Evolutionary conservation across 371 early-diverging fungal genomes (phyloP).

Genomic region (Mortierella sp.): DNA sequence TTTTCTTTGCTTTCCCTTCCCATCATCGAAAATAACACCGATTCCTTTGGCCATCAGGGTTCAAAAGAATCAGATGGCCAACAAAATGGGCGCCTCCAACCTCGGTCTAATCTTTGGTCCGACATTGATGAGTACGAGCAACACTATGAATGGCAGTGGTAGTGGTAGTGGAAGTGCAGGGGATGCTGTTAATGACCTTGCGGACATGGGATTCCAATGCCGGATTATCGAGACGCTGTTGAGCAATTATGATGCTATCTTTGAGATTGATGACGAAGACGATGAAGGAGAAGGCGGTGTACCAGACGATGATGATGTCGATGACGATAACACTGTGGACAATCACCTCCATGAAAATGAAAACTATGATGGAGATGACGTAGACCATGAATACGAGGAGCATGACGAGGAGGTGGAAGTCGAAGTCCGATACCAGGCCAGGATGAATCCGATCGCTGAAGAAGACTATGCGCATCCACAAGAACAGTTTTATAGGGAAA

Average conservation of each 20-base stretch:
- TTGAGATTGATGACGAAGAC: conserved; percentile 64
- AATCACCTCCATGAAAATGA: conserved; percentile 1
- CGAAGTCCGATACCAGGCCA: conserved; percentile 1
- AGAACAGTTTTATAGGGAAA: too few relatives aligned
- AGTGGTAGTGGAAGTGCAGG: conserved; percentile 27
- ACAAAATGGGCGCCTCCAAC: conserved; percentile 89
- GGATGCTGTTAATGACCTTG: conserved; percentile 51
- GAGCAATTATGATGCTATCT: conserved; percentile 67
- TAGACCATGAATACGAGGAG: not conserved
- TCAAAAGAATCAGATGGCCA: conserved; percentile 76
- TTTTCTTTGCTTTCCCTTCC: conserved; percentile 5
- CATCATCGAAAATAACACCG: conserved; percentile 4
- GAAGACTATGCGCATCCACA: not conserved
- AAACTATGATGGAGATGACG: not conserved
- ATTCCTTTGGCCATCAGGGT: too few relatives aligned
- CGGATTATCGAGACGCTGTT: conserved; percentile 70
- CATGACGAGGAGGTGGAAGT: conserved; percentile 2
- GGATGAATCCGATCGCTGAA: not conserved
- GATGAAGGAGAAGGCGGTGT: conserved; percentile 15
- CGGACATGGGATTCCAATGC: conserved; percentile 68
- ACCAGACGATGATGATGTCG: not conserved
- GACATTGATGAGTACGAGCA: conserved; percentile 76
- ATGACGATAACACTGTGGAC: not conserved
- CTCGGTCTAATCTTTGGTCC: conserved; percentile 92
- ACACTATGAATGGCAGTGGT: conserved; percentile 26